A percentile compares a stretch with the other conserved stretches of the same genome.
These are phyloP conservation scores for Aspergillus avenaceus DNA, from an alignment of 495 filamentous ascomycete genomes.

Conservation along the genomic window DNA sequence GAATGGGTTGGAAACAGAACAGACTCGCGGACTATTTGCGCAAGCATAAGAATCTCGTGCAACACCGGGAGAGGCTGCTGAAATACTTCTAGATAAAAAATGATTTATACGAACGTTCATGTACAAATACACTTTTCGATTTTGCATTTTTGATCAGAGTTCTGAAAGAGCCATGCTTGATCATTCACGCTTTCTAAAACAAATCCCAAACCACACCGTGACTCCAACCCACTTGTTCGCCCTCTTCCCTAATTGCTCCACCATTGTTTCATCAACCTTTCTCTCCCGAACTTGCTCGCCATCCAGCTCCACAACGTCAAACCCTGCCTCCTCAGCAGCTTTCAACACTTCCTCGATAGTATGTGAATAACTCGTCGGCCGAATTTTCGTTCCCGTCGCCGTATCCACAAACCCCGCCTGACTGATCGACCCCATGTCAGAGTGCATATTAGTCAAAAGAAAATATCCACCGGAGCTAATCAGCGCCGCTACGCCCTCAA, in stretches of 20 bases:
- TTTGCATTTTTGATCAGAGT: too few species aligned
- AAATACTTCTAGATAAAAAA: conserved; percentile 27
- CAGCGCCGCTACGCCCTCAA: conserved; percentile 44
- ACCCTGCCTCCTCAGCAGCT: conserved; percentile 49
- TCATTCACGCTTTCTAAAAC: conserved; percentile 43
- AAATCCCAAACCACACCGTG: conserved; percentile 62
- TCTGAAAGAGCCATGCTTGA: neutral
- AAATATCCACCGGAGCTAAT: conserved; percentile 49
- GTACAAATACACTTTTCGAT: too few species aligned
- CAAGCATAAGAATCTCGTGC: conserved; percentile 47
- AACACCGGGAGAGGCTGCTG: conserved; percentile 49
- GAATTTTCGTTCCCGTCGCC: conserved; percentile 54
- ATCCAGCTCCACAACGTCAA: conserved; percentile 38
- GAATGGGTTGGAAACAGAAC: conserved; percentile 54
- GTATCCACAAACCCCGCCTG: conserved; percentile 66
- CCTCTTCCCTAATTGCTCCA: conserved; percentile 49
- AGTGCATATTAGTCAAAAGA: conserved; percentile 71
- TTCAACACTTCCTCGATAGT: conserved; percentile 48
- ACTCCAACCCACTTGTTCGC: conserved; percentile 67
- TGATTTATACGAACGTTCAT: conserved; percentile 8
- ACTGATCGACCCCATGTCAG: conserved; percentile 59
- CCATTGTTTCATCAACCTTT: conserved; percentile 47
- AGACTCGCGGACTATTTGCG: conserved; percentile 35
- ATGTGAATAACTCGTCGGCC: conserved; percentile 59
- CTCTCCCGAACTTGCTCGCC: conserved; percentile 34